Evolutionary conservation across 2,329 filamentous ascomycete species (phyloP).

Genomic region (Aspergillus cejpii): DNA sequence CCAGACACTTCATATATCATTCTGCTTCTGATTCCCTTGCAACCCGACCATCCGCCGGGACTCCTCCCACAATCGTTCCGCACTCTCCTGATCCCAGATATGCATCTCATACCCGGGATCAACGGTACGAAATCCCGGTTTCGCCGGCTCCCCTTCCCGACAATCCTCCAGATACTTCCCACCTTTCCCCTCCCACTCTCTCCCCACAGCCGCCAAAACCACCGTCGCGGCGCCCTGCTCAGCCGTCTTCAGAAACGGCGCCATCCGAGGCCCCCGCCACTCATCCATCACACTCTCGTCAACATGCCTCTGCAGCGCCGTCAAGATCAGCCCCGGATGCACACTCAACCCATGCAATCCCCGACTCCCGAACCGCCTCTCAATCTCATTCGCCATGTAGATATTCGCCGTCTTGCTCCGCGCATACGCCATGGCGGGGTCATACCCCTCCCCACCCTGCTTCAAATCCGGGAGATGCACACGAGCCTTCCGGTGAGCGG

Average conservation of each 20-base stretch:
- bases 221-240: constrained; percentile 13
- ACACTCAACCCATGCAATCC: constrained; percentile 42
- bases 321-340: constrained; percentile 43
- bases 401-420: constrained; percentile 49
- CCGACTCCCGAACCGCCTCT: constrained; percentile 41
- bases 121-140: constrained; percentile 1
- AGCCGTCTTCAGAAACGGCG: constrained; percentile 4
- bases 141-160: constrained; percentile 4
- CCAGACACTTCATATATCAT: constrained; percentile 2
- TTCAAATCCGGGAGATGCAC: constrained; percentile 20
- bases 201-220: constrained; percentile 20
- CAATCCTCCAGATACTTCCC: constrained; percentile 28
- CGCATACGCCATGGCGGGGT: constrained; percentile 37
- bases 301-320: constrained; percentile 31
- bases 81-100: constrained; percentile 17
- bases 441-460: constrained; percentile 16
- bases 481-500: constrained; percentile 35
- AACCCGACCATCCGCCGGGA: constrained; percentile 43
- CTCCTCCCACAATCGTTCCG: constrained; percentile 43
- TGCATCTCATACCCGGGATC: neutral
- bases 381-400: constrained; percentile 46
- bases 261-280: constrained; percentile 6
- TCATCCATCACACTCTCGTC: constrained; percentile 9
- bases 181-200: constrained; percentile 18
- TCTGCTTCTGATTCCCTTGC: neutral